Evolutionary conservation across 345 rosid species (phyloP).

Genomic region (Brassica nigra): DNA sequence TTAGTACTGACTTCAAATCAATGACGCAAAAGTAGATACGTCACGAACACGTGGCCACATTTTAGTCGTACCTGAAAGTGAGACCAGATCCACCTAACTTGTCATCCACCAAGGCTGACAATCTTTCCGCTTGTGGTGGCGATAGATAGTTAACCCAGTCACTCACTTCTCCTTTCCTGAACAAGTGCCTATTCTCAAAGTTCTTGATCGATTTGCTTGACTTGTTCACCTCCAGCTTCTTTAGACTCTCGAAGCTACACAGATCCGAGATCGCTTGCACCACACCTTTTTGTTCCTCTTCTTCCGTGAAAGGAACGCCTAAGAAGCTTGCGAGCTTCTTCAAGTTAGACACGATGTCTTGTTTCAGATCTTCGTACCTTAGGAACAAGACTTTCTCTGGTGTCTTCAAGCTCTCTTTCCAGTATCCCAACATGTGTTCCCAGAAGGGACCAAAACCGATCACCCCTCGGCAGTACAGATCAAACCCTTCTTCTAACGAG

Average conservation of each 20-base stretch:
- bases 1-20: neutral
- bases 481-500: conserved; percentile 49
- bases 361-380: conserved; percentile 51
- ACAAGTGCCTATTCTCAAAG: conserved; percentile 49
- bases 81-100: conserved; percentile 55
- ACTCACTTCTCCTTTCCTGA: conserved; percentile 53
- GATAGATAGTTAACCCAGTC: conserved; percentile 54
- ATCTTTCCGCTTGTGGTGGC: conserved; percentile 44
- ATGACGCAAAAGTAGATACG: conserved; percentile 1
- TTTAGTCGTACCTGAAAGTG: conserved; percentile 43
- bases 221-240: conserved; percentile 51
- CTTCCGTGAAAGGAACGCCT: conserved; percentile 48
- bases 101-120: conserved; percentile 46
- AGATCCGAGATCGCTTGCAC: conserved; percentile 45
- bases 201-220: conserved; percentile 45
- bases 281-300: conserved; percentile 45
- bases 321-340: conserved; percentile 49
- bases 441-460: conserved; percentile 55
- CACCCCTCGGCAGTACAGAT: conserved; percentile 49
- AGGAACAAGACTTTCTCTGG: conserved; percentile 51
- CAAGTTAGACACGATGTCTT: conserved; percentile 36
- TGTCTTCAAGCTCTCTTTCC: conserved; percentile 47
- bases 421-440: conserved; percentile 60
- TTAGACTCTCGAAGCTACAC: conserved; percentile 53
- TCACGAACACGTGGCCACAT: conserved; percentile 19